Conservation (phyloP, 768 basidiomycete species). For the Mycena pura region DNA sequence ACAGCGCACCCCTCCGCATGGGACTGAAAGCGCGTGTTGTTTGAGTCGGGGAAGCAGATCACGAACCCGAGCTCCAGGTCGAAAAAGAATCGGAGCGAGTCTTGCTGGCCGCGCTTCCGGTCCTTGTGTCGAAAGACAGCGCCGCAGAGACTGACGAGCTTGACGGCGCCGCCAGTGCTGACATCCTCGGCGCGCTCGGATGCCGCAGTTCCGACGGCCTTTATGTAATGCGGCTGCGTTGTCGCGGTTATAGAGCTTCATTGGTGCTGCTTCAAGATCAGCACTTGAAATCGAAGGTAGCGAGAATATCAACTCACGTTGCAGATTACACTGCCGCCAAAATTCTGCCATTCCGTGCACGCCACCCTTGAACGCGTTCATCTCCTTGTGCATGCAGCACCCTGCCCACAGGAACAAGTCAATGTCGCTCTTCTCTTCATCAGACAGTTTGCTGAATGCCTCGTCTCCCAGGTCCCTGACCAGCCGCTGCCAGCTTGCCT, state of each 20-base stretch:
- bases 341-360: constrained; percentile 20
- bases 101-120: constrained; percentile 1
- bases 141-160: not conserved
- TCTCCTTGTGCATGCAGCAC: constrained; percentile 31
- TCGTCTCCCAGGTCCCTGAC: constrained; percentile 21
- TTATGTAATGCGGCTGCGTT: not conserved
- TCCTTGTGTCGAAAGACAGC: constrained; percentile 7
- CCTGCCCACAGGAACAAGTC: constrained; percentile 34
- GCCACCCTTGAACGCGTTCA: constrained; percentile 33
- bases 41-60: constrained; percentile 41
- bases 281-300: constrained; percentile 33
- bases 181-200: not conserved
- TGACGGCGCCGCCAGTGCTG: not conserved
- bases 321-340: constrained; percentile 21
- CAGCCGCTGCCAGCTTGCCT: not conserved
- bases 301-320: too few species aligned
- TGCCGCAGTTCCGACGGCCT: not conserved
- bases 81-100: constrained; percentile 3
- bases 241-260: too few species aligned
- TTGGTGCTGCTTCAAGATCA: too few species aligned
- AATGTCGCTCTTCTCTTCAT: constrained; percentile 12
- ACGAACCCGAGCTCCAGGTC: constrained; percentile 18
- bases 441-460: constrained; percentile 22
- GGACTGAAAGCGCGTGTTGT: constrained; percentile 40
- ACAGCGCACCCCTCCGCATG: constrained; percentile 33